Conservation (phyloP, 2,329 filamentous ascomycete species). For the Myriosclerotinia duriaeana region DNA sequence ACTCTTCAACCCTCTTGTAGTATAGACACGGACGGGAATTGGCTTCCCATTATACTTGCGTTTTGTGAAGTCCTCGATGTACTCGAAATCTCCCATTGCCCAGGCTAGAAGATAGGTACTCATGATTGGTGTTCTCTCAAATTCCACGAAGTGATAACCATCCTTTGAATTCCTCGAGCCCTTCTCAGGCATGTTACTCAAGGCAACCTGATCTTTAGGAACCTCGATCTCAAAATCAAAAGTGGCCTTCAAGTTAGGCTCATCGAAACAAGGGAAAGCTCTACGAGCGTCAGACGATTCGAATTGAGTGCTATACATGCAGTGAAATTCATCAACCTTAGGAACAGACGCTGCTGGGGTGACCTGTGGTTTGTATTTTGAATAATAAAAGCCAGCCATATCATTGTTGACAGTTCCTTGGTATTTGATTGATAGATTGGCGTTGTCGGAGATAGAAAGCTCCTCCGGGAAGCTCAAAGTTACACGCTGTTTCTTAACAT, state of each 20-base stretch:
- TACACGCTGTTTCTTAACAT: conserved; percentile 79
- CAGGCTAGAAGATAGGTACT: conserved; percentile 84
- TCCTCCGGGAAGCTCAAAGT: conserved; percentile 74
- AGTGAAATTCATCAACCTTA: conserved; percentile 64
- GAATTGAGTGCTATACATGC: conserved; percentile 94
- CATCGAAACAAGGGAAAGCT: conserved; percentile 97
- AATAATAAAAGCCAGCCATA: conserved; percentile 92
- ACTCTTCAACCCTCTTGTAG: conserved; percentile 88
- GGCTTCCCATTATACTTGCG: conserved; percentile 88
- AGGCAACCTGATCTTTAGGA: conserved; percentile 79
- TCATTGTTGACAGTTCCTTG: conserved; percentile 81
- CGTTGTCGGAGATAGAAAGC: conserved; percentile 65
- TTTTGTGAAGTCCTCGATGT: conserved; percentile 86
- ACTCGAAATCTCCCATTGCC: conserved; percentile 96
- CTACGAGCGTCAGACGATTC: conserved; percentile 93
- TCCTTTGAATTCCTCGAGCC: conserved; percentile 56
- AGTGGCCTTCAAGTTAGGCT: conserved; percentile 93
- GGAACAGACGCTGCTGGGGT: conserved; percentile 75
- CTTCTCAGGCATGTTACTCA: conserved; percentile 96
- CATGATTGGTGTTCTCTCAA: conserved; percentile 85
- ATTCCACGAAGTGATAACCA: conserved; percentile 72
- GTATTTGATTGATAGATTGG: conserved; percentile 68
- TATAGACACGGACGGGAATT: conserved; percentile 93
- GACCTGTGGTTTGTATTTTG: conserved; percentile 82
- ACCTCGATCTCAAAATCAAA: conserved; percentile 94